These are phyloP conservation scores for Cubamyces sp. DNA, from an alignment of 768 basidiomycete genomes.

Conservation along the genomic window DNA sequence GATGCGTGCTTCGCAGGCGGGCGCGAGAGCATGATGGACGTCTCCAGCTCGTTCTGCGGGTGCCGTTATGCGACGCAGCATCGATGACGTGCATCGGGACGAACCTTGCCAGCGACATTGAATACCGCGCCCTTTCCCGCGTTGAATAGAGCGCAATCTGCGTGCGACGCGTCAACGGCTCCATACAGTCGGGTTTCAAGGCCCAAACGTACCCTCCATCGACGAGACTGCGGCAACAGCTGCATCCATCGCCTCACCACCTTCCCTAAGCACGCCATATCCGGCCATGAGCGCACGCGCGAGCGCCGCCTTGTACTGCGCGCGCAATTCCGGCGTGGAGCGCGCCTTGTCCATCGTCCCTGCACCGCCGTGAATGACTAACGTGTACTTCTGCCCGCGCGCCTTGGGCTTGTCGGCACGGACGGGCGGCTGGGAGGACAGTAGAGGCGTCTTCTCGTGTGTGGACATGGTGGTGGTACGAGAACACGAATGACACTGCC, in stretches of 20 bases:
- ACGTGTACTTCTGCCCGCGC: slow-evolving; percentile 33
- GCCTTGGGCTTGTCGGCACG: background rate
- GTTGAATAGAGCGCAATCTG: slow-evolving; percentile 82
- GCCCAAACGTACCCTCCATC: slow-evolving; percentile 63
- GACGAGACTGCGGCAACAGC: slow-evolving; percentile 71
- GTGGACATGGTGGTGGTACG: slow-evolving; percentile 11
- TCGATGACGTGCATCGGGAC: background rate
- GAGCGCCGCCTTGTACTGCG: slow-evolving; percentile 60
- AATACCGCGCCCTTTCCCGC: slow-evolving; percentile 83
- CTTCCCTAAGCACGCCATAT: slow-evolving; percentile 59
- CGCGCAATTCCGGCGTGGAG: slow-evolving; percentile 64
- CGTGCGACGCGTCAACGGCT: background rate
- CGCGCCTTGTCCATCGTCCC: slow-evolving; percentile 63
- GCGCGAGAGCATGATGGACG: slow-evolving; percentile 79
- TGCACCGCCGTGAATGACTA: slow-evolving; percentile 83
- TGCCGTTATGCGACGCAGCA: background rate
- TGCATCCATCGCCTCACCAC: slow-evolving; percentile 86
- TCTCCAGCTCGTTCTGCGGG: slow-evolving; percentile 78
- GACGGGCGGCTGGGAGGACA: background rate
- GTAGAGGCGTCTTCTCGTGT: slow-evolving; percentile 10
- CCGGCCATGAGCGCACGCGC: slow-evolving; percentile 61
- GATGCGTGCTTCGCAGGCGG: slow-evolving; percentile 68
- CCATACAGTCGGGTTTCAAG: background rate
- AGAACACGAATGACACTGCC: background rate
- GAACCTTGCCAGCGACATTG: slow-evolving; percentile 77